A percentile compares a stretch with the other conserved stretches of the same genome.
phyloP scores from a whole-genome alignment of 306 rosid genomes.

The Rubus idaeus region DNA sequence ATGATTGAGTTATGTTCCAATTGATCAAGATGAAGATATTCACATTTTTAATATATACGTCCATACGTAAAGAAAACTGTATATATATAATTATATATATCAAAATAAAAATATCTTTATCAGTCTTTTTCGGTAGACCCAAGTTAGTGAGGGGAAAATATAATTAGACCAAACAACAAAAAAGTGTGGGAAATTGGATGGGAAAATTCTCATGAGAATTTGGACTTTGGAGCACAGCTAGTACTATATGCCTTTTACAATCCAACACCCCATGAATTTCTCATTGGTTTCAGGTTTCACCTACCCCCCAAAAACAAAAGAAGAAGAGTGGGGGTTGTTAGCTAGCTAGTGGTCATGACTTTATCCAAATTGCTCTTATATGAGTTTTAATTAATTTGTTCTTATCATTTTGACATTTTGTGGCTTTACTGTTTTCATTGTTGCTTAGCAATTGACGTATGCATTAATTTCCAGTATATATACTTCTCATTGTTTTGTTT shows the following conservation, averaged over 20 bases:
- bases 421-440: background rate
- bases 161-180: no score
- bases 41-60: no score
- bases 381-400: background rate
- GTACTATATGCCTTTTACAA: background rate
- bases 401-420: no score
- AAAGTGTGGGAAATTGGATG: background rate
- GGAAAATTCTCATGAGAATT: background rate
- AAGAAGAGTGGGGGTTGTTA: conserved; percentile 17
- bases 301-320: conserved; percentile 20
- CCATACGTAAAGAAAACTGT: no score
- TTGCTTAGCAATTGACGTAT: background rate
- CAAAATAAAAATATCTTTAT: background rate
- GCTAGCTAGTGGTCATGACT: conserved; percentile 9
- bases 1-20: no score
- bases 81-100: no score
- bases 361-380: background rate
- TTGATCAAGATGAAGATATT: no score
- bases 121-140: background rate
- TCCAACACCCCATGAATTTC: background rate
- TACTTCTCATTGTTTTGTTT: background rate
- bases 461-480: background rate
- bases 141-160: no score
- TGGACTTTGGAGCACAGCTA: background rate
- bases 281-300: conserved; percentile 21